These are phyloP conservation scores for Ogataea populi-albae DNA, from an alignment of 805 yeast genomes.

Conservation along the genomic window DNA sequence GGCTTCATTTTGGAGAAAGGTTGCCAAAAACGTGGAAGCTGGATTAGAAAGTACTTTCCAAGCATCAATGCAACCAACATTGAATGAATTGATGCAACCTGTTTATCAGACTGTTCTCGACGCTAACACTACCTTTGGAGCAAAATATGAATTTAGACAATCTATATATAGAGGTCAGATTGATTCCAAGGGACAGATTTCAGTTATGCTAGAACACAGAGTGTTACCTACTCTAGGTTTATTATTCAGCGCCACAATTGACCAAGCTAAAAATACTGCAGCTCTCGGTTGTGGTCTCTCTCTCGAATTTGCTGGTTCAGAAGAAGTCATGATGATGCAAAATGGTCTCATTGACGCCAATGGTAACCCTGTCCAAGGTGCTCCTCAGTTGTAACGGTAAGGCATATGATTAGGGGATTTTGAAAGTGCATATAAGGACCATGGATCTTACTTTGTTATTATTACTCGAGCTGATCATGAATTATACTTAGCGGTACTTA, in stretches of 20 bases:
- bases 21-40: conserved; percentile 90
- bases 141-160: conserved; percentile 97
- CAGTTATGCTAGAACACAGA: conserved; percentile 89
- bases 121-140: conserved; percentile 91
- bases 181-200: conserved; percentile 87
- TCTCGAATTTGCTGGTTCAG: conserved; percentile 92
- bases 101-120: conserved; percentile 81
- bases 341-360: conserved; percentile 79
- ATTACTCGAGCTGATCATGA: too few relatives aligned
- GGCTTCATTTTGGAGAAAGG: conserved; percentile 92
- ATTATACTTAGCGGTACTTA: too few relatives aligned
- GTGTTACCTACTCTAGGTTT: conserved; percentile 88
- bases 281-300: conserved; percentile 92
- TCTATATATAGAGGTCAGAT: conserved; percentile 93
- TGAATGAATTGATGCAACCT: conserved; percentile 73
- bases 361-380: conserved; percentile 84
- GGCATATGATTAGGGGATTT: too few relatives aligned
- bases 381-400: conserved; percentile 54
- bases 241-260: conserved; percentile 85
- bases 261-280: conserved; percentile 75
- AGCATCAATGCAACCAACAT: conserved; percentile 75
- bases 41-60: conserved; percentile 85
- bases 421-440: too few relatives aligned
- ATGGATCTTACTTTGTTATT: too few relatives aligned
- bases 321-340: conserved; percentile 88